phyloP scores from a whole-genome alignment of 257 asterid species.

The Plantago major region DNA sequence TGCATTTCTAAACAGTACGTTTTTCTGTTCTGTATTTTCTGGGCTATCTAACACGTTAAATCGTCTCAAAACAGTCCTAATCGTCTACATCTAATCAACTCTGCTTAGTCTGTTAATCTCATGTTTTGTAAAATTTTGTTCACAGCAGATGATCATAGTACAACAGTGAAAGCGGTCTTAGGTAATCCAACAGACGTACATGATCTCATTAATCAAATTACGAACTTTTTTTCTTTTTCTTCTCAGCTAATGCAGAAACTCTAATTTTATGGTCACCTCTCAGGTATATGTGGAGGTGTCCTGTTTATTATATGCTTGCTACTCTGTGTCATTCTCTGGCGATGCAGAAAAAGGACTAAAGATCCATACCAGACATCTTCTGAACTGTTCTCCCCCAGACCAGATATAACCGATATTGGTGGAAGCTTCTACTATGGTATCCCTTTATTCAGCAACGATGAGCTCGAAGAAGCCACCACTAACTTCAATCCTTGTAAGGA shows the following conservation, averaged over 20 bases:
- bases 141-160: too few species aligned
- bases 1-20: too few species aligned
- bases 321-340: slow-evolving; percentile 18
- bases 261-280: slow-evolving; percentile 7
- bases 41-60: too few species aligned
- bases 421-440: slow-evolving; percentile 15
- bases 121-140: too few species aligned
- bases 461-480: slow-evolving; percentile 56
- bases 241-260: background rate
- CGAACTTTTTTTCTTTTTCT: too few species aligned
- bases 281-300: slow-evolving; percentile 38
- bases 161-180: too few species aligned
- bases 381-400: background rate
- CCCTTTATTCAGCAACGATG: slow-evolving; percentile 55
- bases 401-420: background rate
- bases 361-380: slow-evolving; percentile 12
- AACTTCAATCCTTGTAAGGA: slow-evolving; percentile 53
- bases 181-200: too few species aligned
- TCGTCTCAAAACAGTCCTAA: too few species aligned
- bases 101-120: too few species aligned
- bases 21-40: too few species aligned
- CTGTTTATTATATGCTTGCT: slow-evolving; percentile 20
- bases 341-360: slow-evolving; percentile 27
- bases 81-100: too few species aligned
- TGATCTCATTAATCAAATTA: too few species aligned